Percentiles rank a stretch among this genome's conserved stretches.
phyloP scores from a whole-genome alignment of 2,329 filamentous ascomycete species.

The Zarea fungicola region DNA sequence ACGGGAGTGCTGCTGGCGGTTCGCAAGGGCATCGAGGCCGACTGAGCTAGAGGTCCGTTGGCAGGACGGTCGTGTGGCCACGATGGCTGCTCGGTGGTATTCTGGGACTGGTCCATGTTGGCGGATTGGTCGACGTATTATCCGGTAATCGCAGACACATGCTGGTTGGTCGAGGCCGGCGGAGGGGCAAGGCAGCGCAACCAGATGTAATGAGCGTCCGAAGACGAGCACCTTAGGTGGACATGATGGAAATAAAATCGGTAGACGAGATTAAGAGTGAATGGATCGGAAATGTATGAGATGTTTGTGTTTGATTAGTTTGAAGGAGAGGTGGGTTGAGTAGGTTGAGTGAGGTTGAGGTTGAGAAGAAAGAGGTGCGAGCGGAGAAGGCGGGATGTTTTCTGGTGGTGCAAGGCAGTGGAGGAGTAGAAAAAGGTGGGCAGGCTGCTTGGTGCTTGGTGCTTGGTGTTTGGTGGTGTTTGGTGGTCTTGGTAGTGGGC shows the following conservation, averaged over 20 bases:
- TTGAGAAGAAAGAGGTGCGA: slow-evolving; percentile 7
- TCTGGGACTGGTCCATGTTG: slow-evolving; percentile 15
- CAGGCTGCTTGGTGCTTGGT: not conserved
- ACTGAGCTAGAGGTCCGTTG: slow-evolving; percentile 23
- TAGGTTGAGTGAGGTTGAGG: too few relatives aligned
- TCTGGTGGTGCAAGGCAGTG: slow-evolving; percentile 1
- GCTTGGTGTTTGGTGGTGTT: not conserved
- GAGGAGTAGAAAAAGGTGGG: not conserved
- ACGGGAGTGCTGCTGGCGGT: slow-evolving; percentile 53
- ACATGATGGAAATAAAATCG: slow-evolving; percentile 1
- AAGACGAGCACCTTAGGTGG: slow-evolving; percentile 9
- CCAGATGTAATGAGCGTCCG: slow-evolving; percentile 8
- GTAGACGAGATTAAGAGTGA: not conserved
- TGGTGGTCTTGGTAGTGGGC: too few relatives aligned
- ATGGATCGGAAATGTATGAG: not conserved
- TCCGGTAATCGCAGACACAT: slow-evolving; percentile 9
- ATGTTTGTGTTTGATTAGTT: not conserved
- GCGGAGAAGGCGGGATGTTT: slow-evolving; percentile 11
- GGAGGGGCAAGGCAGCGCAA: slow-evolving; percentile 8
- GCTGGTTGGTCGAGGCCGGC: slow-evolving; percentile 5
- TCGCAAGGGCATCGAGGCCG: slow-evolving; percentile 38
- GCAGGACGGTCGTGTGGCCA: slow-evolving; percentile 5
- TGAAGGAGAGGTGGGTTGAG: not conserved
- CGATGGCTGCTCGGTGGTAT: slow-evolving; percentile 8
- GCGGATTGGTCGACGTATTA: slow-evolving; percentile 15